phyloP scores from a whole-genome alignment of 768 basidiomycete species.

The Rhodotorula paludigena region DNA sequence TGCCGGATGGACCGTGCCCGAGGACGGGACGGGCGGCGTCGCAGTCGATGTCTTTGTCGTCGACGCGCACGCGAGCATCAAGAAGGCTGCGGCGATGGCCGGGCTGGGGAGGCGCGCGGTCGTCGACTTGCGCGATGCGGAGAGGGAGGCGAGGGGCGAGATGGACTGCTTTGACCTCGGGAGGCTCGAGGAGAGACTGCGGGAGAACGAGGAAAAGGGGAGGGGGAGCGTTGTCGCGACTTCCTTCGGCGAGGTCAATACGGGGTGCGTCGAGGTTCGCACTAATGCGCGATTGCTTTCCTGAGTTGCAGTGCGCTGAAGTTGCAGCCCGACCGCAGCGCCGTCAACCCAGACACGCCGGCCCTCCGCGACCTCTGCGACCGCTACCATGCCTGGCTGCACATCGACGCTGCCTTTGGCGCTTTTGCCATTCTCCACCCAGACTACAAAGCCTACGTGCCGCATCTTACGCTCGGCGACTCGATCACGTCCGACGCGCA shows the following conservation, averaged over 20 bases:
- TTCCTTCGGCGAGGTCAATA: constrained; percentile 52
- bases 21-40: constrained; percentile 47
- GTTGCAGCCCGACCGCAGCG: too few relatives aligned
- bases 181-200: constrained; percentile 44
- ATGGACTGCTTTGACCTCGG: constrained; percentile 45
- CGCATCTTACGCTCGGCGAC: constrained; percentile 49
- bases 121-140: constrained; percentile 41
- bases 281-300: too few relatives aligned
- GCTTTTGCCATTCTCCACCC: constrained; percentile 50
- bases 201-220: constrained; percentile 42
- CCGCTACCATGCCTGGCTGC: constrained; percentile 49
- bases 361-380: constrained; percentile 47
- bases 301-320: too few relatives aligned
- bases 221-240: constrained; percentile 43
- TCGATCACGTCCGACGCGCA: constrained; percentile 50
- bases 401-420: constrained; percentile 53
- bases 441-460: constrained; percentile 43
- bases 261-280: constrained; percentile 39
- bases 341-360: constrained; percentile 45
- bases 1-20: constrained; percentile 46
- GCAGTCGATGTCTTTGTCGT: constrained; percentile 47
- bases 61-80: constrained; percentile 50
- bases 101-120: constrained; percentile 50
- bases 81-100: constrained; percentile 50
- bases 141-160: constrained; percentile 28